These are phyloP conservation scores for Exophiala sp. DNA, from an alignment of 2,329 filamentous ascomycete genomes.

Conservation along the genomic window DNA sequence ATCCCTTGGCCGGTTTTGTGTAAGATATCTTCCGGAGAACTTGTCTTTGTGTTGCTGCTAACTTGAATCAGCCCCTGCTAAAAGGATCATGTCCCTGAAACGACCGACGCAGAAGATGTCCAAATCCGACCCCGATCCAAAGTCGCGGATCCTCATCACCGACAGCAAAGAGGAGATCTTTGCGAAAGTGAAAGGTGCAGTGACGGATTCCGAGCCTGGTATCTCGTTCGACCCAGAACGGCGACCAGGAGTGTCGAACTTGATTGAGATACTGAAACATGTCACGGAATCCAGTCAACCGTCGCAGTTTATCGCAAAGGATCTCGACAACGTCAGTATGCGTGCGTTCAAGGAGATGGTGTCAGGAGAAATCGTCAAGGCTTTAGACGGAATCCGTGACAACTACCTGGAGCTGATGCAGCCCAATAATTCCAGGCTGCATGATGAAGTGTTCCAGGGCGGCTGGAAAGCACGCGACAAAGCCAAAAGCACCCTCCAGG, in stretches of 20 bases:
- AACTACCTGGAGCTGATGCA: slow-evolving; percentile 20
- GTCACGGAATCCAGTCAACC: slow-evolving; percentile 47
- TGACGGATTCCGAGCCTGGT: slow-evolving; percentile 65
- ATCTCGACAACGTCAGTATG: slow-evolving; percentile 45
- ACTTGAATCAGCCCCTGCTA: slow-evolving; percentile 60
- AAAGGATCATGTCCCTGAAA: slow-evolving; percentile 82
- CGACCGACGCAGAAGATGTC: slow-evolving; percentile 81
- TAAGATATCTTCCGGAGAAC: slow-evolving; percentile 35
- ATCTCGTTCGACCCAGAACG: slow-evolving; percentile 65
- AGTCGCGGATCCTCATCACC: slow-evolving; percentile 76
- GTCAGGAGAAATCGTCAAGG: slow-evolving; percentile 49
- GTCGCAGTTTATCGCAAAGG: slow-evolving; percentile 44
- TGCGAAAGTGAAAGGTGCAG: slow-evolving; percentile 63
- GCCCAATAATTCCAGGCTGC: slow-evolving; percentile 8
- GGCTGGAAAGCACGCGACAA: slow-evolving; percentile 15
- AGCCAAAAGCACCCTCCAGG: slow-evolving; percentile 13
- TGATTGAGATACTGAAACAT: slow-evolving; percentile 72
- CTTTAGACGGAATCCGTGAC: slow-evolving; percentile 39
- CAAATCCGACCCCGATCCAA: slow-evolving; percentile 68
- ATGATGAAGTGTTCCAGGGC: slow-evolving; percentile 15
- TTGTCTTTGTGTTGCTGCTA: not conserved
- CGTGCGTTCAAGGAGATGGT: slow-evolving; percentile 60
- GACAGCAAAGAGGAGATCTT: slow-evolving; percentile 60
- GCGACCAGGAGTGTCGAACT: slow-evolving; percentile 80
- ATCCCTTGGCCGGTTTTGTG: slow-evolving; percentile 66